Percentiles rank a stretch among this genome's conserved stretches.
phyloP scores from a whole-genome alignment of 2,329 filamentous ascomycete species.

The Neofusicoccum sp. region DNA sequence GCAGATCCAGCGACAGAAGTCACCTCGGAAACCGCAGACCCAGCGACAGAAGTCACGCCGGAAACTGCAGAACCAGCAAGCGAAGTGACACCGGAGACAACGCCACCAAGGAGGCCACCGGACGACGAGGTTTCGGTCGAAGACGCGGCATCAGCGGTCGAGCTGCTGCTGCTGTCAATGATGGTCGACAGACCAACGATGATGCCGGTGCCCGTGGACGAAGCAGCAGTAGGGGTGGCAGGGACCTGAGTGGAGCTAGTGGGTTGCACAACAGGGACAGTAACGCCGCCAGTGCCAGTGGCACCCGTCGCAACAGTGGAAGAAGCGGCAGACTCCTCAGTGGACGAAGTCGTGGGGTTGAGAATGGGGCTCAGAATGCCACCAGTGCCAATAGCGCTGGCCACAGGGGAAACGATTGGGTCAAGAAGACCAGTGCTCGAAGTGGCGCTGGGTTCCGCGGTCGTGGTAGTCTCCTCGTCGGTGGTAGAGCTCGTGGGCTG shows the following conservation, averaged over 20 bases:
- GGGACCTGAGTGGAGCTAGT: background rate
- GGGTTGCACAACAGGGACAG: slow-evolving; percentile 10
- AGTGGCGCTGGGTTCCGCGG: slow-evolving; percentile 2
- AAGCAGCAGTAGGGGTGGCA: background rate
- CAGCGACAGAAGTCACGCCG: slow-evolving; percentile 2
- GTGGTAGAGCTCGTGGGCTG: slow-evolving; percentile 2
- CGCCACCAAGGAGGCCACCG: slow-evolving; percentile 1
- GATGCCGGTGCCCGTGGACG: slow-evolving; percentile 25
- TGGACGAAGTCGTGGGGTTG: background rate
- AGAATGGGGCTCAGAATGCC: slow-evolving; percentile 7
- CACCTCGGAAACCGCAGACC: background rate
- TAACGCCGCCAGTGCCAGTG: slow-evolving; percentile 13
- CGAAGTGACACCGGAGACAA: slow-evolving; percentile 12
- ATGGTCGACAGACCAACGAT: slow-evolving; percentile 34
- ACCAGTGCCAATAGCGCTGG: background rate
- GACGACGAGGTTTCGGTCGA: slow-evolving; percentile 1
- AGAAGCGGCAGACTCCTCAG: slow-evolving; percentile 20
- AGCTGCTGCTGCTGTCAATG: slow-evolving; percentile 22
- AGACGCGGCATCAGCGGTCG: slow-evolving; percentile 13
- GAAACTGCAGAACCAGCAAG: background rate
- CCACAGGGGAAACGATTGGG: slow-evolving; percentile 6
- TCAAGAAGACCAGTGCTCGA: slow-evolving; percentile 5
- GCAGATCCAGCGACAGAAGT: background rate
- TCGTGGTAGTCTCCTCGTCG: background rate
- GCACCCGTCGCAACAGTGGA: slow-evolving; percentile 21